Evolutionary conservation across 495 filamentous ascomycete species (phyloP).

Genomic region (Podospora sp.): DNA sequence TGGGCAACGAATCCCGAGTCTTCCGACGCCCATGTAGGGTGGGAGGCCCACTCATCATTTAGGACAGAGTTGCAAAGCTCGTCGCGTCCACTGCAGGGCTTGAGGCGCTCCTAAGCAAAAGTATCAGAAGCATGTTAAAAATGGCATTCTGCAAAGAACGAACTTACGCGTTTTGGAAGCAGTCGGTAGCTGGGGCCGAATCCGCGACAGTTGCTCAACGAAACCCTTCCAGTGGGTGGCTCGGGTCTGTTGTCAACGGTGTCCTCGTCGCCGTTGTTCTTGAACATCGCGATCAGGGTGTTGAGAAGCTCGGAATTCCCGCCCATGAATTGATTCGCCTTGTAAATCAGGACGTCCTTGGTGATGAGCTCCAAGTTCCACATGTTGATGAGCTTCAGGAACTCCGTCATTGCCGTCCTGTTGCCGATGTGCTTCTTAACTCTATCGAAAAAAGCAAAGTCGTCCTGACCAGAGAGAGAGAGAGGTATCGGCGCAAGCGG

Average conservation of each 20-base stretch:
- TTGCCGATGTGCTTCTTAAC: constrained; percentile 96
- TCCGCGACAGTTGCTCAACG: constrained; percentile 88
- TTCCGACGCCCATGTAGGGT: constrained; percentile 98
- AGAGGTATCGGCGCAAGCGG: constrained; percentile 75
- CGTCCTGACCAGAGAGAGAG: constrained; percentile 65
- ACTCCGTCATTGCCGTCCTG: constrained; percentile 87
- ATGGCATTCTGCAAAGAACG: background rate
- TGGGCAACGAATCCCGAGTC: constrained; percentile 98
- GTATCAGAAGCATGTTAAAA: background rate
- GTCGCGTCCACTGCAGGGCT: constrained; percentile 89
- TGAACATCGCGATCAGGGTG: constrained; percentile 82
- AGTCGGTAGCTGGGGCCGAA: constrained; percentile 93
- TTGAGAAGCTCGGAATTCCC: constrained; percentile 81
- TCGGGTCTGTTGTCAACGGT: constrained; percentile 77
- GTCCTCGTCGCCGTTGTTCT: constrained; percentile 70
- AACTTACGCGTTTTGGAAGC: constrained; percentile 75
- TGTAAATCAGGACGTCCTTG: constrained; percentile 74
- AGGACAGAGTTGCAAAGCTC: constrained; percentile 88
- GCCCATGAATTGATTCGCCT: constrained; percentile 83
- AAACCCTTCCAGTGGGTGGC: constrained; percentile 72
- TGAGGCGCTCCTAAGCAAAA: constrained; percentile 65
- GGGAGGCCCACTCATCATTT: constrained; percentile 98
- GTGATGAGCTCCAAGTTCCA: constrained; percentile 90
- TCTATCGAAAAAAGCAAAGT: constrained; percentile 90
- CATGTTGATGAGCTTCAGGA: constrained; percentile 92